Evolutionary conservation across 2,329 filamentous ascomycete genomes (phyloP).

Genomic region (Huntiella abstrusa): DNA sequence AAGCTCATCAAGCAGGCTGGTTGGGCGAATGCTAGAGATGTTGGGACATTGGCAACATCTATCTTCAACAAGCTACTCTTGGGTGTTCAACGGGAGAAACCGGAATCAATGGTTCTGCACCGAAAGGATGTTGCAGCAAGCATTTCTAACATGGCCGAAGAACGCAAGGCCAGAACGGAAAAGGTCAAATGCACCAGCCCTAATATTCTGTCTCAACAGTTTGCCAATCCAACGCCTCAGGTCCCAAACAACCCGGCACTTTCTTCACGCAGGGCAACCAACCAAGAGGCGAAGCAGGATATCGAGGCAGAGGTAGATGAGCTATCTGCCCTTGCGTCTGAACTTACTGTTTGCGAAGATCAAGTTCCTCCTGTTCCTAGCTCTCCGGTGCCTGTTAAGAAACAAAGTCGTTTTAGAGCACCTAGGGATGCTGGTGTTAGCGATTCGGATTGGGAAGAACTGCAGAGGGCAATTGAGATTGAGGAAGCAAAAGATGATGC

Average conservation of each 20-base stretch:
- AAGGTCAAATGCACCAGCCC: not conserved
- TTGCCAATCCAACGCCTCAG: not conserved
- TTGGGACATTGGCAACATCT: not conserved
- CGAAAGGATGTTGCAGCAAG: not conserved
- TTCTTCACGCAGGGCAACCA: not conserved
- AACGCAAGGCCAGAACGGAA: not conserved
- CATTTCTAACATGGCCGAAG: not conserved
- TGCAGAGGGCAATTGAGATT: conserved; percentile 29
- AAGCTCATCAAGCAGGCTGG: not conserved
- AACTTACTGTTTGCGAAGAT: not conserved
- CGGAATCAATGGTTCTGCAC: not conserved
- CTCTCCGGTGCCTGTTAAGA: not conserved
- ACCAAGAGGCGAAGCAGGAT: not conserved
- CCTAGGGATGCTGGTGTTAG: conserved; percentile 37
- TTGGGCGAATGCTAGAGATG: conserved; percentile 1
- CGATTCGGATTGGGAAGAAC: conserved; percentile 41
- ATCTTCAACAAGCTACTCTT: not conserved
- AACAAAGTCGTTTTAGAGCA: not conserved
- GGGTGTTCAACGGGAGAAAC: not conserved
- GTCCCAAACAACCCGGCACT: not conserved
- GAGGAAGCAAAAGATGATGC: conserved; percentile 22
- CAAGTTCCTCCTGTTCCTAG: not conserved
- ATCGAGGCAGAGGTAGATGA: too few relatives aligned
- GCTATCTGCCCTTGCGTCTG: too few relatives aligned
- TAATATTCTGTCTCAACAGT: not conserved